phyloP scores from a whole-genome alignment of 1,284 basidiomycete species.

The Tremellales sp. region DNA sequence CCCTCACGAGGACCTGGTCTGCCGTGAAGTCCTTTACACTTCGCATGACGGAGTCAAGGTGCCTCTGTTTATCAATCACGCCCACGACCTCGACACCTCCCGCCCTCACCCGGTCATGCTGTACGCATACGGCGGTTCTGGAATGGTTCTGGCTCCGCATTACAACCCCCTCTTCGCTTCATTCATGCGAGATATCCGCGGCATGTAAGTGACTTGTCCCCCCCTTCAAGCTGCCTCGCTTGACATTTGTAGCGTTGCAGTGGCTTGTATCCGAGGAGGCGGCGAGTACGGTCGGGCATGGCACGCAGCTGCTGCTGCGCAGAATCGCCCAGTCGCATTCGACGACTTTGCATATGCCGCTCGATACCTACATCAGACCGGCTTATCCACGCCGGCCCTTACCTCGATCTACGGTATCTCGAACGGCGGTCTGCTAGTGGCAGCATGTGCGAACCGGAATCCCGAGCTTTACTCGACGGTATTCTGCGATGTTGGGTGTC shows the following conservation, averaged over 20 bases:
- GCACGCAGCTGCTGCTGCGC: conserved; percentile 15
- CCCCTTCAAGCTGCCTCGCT: neutral
- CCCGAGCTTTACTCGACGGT: conserved; percentile 14
- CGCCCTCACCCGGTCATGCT: conserved; percentile 10
- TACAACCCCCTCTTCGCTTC: conserved; percentile 14
- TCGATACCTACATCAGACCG: conserved; percentile 11
- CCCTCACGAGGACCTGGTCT: conserved; percentile 10
- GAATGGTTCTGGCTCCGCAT: conserved; percentile 9
- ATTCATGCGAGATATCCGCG: conserved; percentile 15
- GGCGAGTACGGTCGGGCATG: conserved; percentile 20
- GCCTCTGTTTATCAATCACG: conserved; percentile 17
- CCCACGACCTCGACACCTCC: conserved; percentile 11
- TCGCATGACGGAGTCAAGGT: conserved; percentile 14
- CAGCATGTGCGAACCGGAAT: conserved; percentile 10
- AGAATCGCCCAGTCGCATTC: conserved; percentile 11
- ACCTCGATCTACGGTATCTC: conserved; percentile 18
- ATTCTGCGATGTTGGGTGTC: conserved; percentile 12
- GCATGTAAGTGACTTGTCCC: conserved; percentile 11
- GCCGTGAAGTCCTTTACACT: conserved; percentile 14
- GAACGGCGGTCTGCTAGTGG: conserved; percentile 15
- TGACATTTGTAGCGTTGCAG: conserved; percentile 10
- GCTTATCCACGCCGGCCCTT: conserved; percentile 9
- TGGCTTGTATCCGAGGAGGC: conserved; percentile 19
- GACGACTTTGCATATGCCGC: conserved; percentile 17
- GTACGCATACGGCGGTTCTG: conserved; percentile 16